Evolutionary conservation across 176 grass and related monocot genomes (phyloP).

Genomic region (Bonia amplexicaulis): DNA sequence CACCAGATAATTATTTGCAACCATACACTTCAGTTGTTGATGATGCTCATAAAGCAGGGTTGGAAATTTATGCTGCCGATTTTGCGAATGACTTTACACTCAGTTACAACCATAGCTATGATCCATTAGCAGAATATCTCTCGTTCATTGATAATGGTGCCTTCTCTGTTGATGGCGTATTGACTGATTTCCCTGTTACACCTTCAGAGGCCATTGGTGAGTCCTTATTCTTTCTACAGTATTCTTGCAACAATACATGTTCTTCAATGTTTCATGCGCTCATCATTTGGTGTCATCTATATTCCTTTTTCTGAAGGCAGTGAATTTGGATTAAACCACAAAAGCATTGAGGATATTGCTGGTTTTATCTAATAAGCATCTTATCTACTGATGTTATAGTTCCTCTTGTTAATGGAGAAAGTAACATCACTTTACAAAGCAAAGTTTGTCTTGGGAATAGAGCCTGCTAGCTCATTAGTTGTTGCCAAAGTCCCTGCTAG

Average conservation of each 20-base stretch:
- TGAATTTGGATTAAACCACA: neutral
- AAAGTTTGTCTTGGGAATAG: neutral
- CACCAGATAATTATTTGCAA: slow-evolving; percentile 70
- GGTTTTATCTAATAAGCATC: neutral
- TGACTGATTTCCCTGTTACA: slow-evolving; percentile 80
- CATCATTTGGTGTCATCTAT: neutral
- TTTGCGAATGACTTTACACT: slow-evolving; percentile 71
- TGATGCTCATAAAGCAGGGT: slow-evolving; percentile 80
- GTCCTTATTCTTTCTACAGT: slow-evolving; percentile 4
- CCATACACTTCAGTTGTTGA: slow-evolving; percentile 53
- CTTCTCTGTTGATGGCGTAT: slow-evolving; percentile 90
- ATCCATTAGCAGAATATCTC: slow-evolving; percentile 80
- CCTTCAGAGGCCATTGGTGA: slow-evolving; percentile 71
- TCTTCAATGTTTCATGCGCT: neutral
- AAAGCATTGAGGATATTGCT: neutral
- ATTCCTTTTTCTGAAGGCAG: neutral
- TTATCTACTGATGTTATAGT: neutral
- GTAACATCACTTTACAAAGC: neutral
- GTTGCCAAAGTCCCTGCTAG: neutral
- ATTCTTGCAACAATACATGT: neutral
- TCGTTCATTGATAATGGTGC: slow-evolving; percentile 68
- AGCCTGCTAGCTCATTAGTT: neutral
- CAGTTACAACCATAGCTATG: slow-evolving; percentile 87
- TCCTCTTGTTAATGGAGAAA: neutral
- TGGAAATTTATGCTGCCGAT: slow-evolving; percentile 81